Percentiles rank a stretch among this genome's conserved stretches.
Evolutionary conservation across 176 grass and related monocot species (phyloP).

Genomic region (Rhynchospora breviuscula): DNA sequence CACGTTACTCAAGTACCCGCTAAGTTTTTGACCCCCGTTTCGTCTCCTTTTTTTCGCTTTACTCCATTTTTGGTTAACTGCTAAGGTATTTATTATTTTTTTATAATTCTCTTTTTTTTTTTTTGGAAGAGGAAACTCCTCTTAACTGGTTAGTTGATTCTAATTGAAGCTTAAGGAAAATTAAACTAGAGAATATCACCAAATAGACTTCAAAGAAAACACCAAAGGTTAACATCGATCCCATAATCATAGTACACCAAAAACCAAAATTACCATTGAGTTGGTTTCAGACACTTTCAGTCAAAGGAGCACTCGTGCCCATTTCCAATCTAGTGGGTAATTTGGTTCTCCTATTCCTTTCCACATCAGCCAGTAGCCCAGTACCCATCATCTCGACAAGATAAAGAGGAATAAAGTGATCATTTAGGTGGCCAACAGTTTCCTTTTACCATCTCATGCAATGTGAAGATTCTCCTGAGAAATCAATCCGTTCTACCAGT

Average conservation of each 20-base stretch:
- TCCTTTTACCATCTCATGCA: neutral
- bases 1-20: too few species aligned
- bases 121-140: too few species aligned
- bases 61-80: too few species aligned
- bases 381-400: slow-evolving; percentile 7
- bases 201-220: neutral
- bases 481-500: neutral
- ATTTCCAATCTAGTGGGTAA: neutral
- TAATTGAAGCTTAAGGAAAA: neutral
- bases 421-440: neutral
- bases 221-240: neutral
- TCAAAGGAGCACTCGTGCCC: neutral
- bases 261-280: neutral
- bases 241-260: neutral
- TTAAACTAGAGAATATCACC: neutral
- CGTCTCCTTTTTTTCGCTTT: too few species aligned
- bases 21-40: too few species aligned
- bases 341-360: neutral
- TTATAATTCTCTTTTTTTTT: too few species aligned
- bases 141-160: neutral
- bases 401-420: slow-evolving; percentile 22
- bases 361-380: neutral
- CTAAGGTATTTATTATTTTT: too few species aligned
- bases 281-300: neutral
- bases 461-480: neutral